Base-by-base conservation (phyloP, 169 alveolate species). In the Plasmodium relictum region DNA sequence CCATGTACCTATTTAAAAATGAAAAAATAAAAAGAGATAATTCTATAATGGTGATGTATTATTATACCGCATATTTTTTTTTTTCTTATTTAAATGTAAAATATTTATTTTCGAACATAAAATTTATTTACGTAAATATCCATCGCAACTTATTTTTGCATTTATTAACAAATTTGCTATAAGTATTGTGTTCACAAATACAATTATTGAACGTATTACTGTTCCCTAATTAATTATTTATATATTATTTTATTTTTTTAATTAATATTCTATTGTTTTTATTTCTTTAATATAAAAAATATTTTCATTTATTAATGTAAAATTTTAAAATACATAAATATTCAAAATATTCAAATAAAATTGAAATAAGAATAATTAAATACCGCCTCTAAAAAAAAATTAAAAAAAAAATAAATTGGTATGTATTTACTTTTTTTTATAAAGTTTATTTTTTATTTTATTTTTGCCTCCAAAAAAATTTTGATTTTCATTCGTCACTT, bases 391-490 rank as follows among this genome's bases (percentile, higher is more conserved):
- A 59, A 16, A 68, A 68, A 56, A 68, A 68, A 24, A 42, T 41
- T 24, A 41, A 69, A 56, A 56, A 44, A 31, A 9, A 69, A 69
- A 69, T 1, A 14, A 48, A 48, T 14, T 10, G 5, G 16, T 48
- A 6, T 6, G 52, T 6, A 44, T 9, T 24, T n/a, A 5, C 0
- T 16, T 24, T 52, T 39, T 24, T 44, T 6, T 70, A 20, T 48
- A 45, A 18, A 45, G 22, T 70, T 48, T 0, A 14, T 45, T 18
- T 18, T 6, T 70, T 50, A 20, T 12, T 45, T 45, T 39, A n/a
- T 41, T 50, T 48, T 59, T 65, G 44, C 89, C 89, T 76, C 89
- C 89, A 37, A 63, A 76, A 76, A 65, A 76, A 37, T 45, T 63
- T 14, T 48, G 61, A 76, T 50, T 76, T 63, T 76, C 78, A 26